Evolutionary conservation across 2,329 filamentous ascomycete species (phyloP), one percentile per base, ranked within the genome.

Genomic region (Sporothrix sp.): DNA sequence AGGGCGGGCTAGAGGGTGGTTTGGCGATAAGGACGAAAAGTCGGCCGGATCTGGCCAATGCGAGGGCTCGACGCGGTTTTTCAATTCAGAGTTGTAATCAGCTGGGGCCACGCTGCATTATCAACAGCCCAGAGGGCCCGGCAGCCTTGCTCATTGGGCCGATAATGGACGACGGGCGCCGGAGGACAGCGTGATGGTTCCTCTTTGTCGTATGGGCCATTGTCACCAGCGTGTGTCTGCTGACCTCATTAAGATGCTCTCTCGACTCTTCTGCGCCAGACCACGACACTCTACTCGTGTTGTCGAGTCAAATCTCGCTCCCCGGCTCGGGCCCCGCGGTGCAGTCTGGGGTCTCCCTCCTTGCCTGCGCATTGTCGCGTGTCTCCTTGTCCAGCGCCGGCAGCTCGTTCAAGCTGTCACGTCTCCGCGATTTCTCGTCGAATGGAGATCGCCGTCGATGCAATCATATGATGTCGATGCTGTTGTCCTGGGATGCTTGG

Each of bases 41-140:
- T 11, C 23, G n/a, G 8, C 11, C 27, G n/a, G 42, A 35, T 28
- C 37, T 47, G 38, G 20, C 50, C 50, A 52, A 52, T 52, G 38
- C 44, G n/a, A 52, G 23, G 40, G 13, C 35, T 3, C 44, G 25
- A 18, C 32, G 32, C 20, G 20, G 32, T 50, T 56, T 52, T 52
- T 49, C 52, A 54, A 56, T 56, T 56, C 47, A 32, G 52, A 54
- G 52, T 47, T 44, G 54, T 56, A 56, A 56, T 54, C 50, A 14
- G 16, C n/a, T 44, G 20, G 7, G n/a, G 14, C 25, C 35, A 28
- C n/a, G 27, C 30, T 23, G 23, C 35, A 45, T 40, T 42, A 46
- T 21, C 32, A 42, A 37, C 30, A 33, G 32, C 16, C 46, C 13
- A 7, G 9, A 16, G 18, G 28, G 32, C 28, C 21, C 7, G 33